These are phyloP conservation scores for Colletotrichum falcatum DNA, from an alignment of 2,329 filamentous ascomycete genomes.

Conservation along the genomic window DNA sequence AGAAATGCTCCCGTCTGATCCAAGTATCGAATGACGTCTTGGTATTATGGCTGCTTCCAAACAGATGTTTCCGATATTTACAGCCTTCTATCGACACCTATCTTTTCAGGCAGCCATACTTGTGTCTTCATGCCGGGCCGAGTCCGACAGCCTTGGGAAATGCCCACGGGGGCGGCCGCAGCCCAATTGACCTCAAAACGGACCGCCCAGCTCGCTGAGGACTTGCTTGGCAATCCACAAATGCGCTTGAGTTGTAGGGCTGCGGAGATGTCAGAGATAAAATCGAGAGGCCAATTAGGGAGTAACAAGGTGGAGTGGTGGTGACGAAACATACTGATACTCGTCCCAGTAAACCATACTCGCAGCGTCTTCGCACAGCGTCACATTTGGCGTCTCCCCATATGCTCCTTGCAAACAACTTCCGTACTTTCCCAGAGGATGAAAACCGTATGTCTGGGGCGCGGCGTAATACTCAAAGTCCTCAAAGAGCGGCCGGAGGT, in stretches of 20 bases:
- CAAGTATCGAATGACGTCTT: background rate
- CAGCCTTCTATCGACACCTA: background rate
- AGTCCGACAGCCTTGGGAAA: background rate
- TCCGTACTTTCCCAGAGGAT: slow-evolving; percentile 28
- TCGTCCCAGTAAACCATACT: slow-evolving; percentile 36
- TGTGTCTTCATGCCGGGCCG: background rate
- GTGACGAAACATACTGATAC: slow-evolving; percentile 21
- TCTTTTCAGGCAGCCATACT: too few species aligned
- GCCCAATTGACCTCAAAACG: slow-evolving; percentile 6
- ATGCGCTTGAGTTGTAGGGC: slow-evolving; percentile 34
- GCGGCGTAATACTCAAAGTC: slow-evolving; percentile 35
- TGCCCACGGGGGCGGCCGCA: background rate
- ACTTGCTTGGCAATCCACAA: slow-evolving; percentile 35
- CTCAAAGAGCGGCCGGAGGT: slow-evolving; percentile 27
- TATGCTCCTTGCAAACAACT: slow-evolving; percentile 31
- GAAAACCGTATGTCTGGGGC: slow-evolving; percentile 23
- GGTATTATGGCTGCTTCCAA: slow-evolving; percentile 5
- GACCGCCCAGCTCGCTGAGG: slow-evolving; percentile 18
- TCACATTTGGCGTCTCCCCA: slow-evolving; percentile 32
- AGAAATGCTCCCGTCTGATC: slow-evolving; percentile 4
- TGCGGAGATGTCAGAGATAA: slow-evolving; percentile 13
- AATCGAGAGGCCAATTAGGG: background rate
- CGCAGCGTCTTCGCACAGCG: slow-evolving; percentile 28
- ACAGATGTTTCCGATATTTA: background rate
- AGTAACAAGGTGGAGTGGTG: background rate